Percentiles rank a stretch among this genome's conserved stretches.
Conservation (phyloP, 192 early-diverging fungal species). For the Phlyctochytrium planicorne region DNA sequence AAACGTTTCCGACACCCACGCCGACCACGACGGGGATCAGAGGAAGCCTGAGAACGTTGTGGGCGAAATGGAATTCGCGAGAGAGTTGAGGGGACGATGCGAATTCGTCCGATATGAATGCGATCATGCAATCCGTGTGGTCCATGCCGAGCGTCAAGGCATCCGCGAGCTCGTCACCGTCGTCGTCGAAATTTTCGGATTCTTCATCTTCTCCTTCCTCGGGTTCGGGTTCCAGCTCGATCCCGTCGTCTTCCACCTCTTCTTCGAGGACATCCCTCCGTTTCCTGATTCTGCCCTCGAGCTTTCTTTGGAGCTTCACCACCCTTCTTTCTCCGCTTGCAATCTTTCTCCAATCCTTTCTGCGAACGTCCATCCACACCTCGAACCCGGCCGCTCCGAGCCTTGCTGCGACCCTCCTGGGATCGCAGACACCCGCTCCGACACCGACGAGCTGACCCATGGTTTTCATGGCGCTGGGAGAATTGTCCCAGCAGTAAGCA, state of each 20-base stretch:
- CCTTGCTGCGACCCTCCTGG: neutral
- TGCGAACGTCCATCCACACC: conserved; percentile 1
- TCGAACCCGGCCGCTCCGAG: conserved; percentile 2
- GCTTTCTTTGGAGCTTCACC: neutral
- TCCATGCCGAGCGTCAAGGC: conserved; percentile 10
- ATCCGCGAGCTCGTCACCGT: conserved; percentile 6
- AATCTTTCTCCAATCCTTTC: neutral
- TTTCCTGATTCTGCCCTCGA: neutral
- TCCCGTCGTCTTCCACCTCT: neutral
- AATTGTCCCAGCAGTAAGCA: conserved; percentile 7
- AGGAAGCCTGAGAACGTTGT: conserved; percentile 6
- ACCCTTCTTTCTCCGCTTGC: neutral
- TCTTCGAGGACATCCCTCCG: neutral
- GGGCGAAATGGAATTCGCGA: conserved; percentile 6
- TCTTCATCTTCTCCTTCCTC: conserved; percentile 1
- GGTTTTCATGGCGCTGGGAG: neutral
- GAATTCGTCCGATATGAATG: conserved; percentile 10
- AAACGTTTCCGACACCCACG: neutral
- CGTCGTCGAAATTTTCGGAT: neutral
- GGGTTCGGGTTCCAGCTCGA: neutral
- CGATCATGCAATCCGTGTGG: conserved; percentile 7
- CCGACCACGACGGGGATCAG: conserved; percentile 7
- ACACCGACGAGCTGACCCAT: neutral
- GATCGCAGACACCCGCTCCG: conserved; percentile 3
- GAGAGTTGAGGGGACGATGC: neutral